Evolutionary conservation across 2,329 filamentous ascomycete species (phyloP), one percentile per base, ranked within the genome.

Genomic region (Ilyonectria sp.): DNA sequence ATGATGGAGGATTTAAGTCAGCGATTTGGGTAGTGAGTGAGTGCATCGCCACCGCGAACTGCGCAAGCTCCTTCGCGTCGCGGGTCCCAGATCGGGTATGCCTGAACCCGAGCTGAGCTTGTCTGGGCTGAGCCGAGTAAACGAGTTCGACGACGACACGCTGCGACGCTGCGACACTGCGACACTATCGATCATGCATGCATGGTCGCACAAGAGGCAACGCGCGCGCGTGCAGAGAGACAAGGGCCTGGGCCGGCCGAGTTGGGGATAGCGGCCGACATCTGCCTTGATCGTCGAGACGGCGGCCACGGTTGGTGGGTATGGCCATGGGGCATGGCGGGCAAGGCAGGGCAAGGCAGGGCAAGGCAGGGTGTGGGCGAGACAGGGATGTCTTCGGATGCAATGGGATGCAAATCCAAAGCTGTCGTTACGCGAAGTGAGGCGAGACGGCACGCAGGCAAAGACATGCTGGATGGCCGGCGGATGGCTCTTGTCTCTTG

Each of bases 241-340:
- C 58, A 63, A 70, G 72, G 69, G 63, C 60, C 72, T 54, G 26
- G 40, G 55, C 60, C 29, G 65, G 58, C 71, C 68, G 62, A 69
- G 71, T 75, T 72, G 55, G 69, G 71, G 43, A 69, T 71, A 74
- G 71, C 43, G 69, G 40, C 72, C 47, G 62, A 72, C 72, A 66
- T 61, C 57, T 75, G 60, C 66, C 73, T 74, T 74, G 73, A 69
- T 75, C 64, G 60, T 68, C 63, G 43, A 72, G 67, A 50, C 63
- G 63, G 65, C 61, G 63, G 59, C 70, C 67, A 67, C 60, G 69
- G 72, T 74, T 75, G 73, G 71, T 70, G 55, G 61, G 31, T 49
- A 40, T 35, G 33, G 33, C 33, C 63, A 65, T 60, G 50, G 55
- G 50, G 40, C 44, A 65, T 55, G 55, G 56, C 57, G 56, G 52